Conservation (phyloP, 2,329 filamentous ascomycete genomes). For the Biscogniauxia sp. region DNA sequence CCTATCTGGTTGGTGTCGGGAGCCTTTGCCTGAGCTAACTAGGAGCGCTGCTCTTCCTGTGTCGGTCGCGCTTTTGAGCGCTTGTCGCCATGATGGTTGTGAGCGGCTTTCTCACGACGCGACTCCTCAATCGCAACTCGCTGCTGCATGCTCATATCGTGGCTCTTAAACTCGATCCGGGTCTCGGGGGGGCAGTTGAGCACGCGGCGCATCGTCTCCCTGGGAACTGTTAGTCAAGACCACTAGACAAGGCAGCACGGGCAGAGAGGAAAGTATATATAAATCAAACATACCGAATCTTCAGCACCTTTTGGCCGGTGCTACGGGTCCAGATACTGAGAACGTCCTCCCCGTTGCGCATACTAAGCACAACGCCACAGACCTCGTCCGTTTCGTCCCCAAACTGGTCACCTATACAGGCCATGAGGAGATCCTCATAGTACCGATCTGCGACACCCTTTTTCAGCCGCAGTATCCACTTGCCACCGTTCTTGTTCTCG, state of each 20-base stretch:
- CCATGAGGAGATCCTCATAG: constrained; percentile 91
- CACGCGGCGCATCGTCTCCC: constrained; percentile 90
- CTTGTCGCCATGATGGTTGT: constrained; percentile 38
- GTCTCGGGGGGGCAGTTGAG: constrained; percentile 85
- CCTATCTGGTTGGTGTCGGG: neutral
- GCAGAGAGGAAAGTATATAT: neutral
- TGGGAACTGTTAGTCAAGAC: constrained; percentile 37
- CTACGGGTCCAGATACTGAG: constrained; percentile 97
- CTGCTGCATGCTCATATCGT: constrained; percentile 94
- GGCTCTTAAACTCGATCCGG: constrained; percentile 90
- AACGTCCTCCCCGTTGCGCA: constrained; percentile 93
- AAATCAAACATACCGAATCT: constrained; percentile 73
- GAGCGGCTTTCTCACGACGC: constrained; percentile 74
- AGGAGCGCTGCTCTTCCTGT: constrained; percentile 32
- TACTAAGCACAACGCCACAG: constrained; percentile 90
- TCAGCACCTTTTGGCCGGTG: constrained; percentile 88
- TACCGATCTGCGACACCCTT: constrained; percentile 96
- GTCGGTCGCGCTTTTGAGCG: constrained; percentile 30
- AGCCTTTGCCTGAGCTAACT: constrained; percentile 10
- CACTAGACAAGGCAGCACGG: neutral
- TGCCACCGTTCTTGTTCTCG: constrained; percentile 91
- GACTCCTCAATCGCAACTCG: constrained; percentile 87
- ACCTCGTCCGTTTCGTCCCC: constrained; percentile 89
- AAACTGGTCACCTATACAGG: constrained; percentile 92
- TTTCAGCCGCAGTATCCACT: constrained; percentile 96